Evolutionary conservation across 2,329 filamentous ascomycete species (phyloP), one percentile per base, ranked within the genome.

Genomic region (Didymella lethalis): DNA sequence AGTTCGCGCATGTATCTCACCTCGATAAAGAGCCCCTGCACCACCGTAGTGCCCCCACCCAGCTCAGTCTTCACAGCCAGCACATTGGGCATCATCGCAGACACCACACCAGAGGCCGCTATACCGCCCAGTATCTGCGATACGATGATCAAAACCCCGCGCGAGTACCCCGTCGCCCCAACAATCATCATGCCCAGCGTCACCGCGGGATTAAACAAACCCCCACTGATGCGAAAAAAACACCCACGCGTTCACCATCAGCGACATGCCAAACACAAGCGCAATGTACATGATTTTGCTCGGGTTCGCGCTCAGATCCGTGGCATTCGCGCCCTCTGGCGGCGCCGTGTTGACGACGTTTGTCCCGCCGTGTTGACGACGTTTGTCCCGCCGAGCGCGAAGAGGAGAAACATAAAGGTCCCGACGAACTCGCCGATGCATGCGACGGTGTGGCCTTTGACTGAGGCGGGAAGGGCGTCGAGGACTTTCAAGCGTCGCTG

Each of bases 111-210:
- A 16, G 80, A 74, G 36, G 81, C 75, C 8, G 77, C 69, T 49
- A 83, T 80, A 34, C 71, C 76, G 34, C 77, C 80, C 10, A 80
- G 61, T 5, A 82, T 70, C 64, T 82, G 80, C 4, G 79, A 64
- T 57, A 82, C 63, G 62, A 81, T 76, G 61, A 81, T 70, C 29
- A 82, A 57, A 11, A 55, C 54, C 5, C 75, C 80, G 45, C 80
- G 75, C 14, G 72, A 32, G 78, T 78, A 82, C 14, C 70, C 70
- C 20, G 81, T 72, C 4, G 79, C 80, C 43, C 81, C 81, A 47
- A 82, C 78, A 41, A 59, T 14, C 51, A 54, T 55, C 57, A 59
- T 59, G 18, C 57, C 57, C 11, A 47, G 11, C 28, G 45, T 47
- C 25, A 45, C 43, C 10, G 43, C 43, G 7, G 43, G 43, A 18